Evolutionary conservation across 2,329 filamentous ascomycete species (phyloP).

Genomic region (Fusarium tricinctum): DNA sequence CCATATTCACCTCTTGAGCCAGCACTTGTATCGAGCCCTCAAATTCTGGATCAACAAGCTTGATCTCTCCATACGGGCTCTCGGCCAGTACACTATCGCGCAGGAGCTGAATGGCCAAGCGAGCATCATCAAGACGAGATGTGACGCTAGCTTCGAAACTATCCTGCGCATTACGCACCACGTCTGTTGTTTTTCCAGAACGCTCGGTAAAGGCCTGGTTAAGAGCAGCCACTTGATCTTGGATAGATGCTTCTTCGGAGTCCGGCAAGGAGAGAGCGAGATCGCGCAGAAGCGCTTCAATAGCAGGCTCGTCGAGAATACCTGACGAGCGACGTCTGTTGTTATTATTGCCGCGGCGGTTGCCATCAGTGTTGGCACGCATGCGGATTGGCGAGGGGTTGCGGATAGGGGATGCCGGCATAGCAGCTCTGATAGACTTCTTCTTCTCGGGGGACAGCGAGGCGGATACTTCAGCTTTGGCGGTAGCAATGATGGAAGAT

Average conservation of each 20-base stretch:
- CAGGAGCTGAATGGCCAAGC: constrained; percentile 63
- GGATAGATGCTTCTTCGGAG: constrained; percentile 47
- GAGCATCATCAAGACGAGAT: constrained; percentile 62
- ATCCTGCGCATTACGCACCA: constrained; percentile 62
- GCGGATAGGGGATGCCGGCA: constrained; percentile 55
- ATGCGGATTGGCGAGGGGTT: constrained; percentile 55
- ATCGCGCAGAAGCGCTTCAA: constrained; percentile 64
- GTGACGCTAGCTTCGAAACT: constrained; percentile 62
- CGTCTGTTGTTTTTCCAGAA: constrained; percentile 58
- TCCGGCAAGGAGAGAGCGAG: constrained; percentile 61
- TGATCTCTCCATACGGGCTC: constrained; percentile 62
- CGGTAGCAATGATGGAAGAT: constrained; percentile 57
- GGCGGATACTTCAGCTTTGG: constrained; percentile 60
- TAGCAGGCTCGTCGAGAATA: constrained; percentile 55
- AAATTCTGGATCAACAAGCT: constrained; percentile 67
- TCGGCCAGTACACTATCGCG: constrained; percentile 68
- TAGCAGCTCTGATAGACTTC: constrained; percentile 41
- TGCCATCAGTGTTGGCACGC: constrained; percentile 49
- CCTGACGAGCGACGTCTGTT: constrained; percentile 56
- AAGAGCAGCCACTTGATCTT: constrained; percentile 52
- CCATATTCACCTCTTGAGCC: constrained; percentile 60
- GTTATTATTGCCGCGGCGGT: constrained; percentile 31
- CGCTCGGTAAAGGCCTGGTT: constrained; percentile 58
- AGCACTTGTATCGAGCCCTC: constrained; percentile 64
- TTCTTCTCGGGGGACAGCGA: constrained; percentile 42